Evolutionary conservation across 2,329 filamentous ascomycete species (phyloP).

Genomic region (Monosporascus sp.): DNA sequence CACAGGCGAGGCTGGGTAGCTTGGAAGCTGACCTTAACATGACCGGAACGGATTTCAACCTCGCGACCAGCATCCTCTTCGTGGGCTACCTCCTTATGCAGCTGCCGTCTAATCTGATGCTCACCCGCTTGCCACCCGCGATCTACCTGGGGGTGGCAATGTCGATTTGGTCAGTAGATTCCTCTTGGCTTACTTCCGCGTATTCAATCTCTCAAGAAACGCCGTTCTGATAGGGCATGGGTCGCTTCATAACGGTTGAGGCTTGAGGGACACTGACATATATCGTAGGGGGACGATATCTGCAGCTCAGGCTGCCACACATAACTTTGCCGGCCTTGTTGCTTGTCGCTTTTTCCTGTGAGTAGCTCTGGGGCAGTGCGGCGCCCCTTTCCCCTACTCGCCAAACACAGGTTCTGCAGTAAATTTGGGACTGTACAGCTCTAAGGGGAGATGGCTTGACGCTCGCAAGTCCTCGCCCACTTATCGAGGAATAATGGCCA

Average conservation of each 20-base stretch:
- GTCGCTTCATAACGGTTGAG: no score
- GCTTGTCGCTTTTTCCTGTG: constrained; percentile 39
- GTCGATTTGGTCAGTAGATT: constrained; percentile 20
- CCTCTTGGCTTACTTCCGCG: neutral
- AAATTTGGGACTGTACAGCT: neutral
- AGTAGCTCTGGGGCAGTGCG: no score
- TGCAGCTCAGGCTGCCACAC: constrained; percentile 41
- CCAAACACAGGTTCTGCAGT: neutral
- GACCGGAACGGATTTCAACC: constrained; percentile 52
- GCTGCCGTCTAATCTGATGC: constrained; percentile 53
- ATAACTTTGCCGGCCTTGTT: constrained; percentile 37
- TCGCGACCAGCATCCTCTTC: constrained; percentile 50
- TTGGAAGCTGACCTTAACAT: constrained; percentile 49
- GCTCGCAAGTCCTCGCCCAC: no score
- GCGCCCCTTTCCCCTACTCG: no score
- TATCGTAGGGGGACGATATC: constrained; percentile 21
- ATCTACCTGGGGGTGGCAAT: constrained; percentile 47
- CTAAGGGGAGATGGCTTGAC: neutral
- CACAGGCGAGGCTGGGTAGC: constrained; percentile 48
- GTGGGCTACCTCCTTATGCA: constrained; percentile 59
- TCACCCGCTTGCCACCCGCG: constrained; percentile 49
- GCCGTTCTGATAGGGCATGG: no score
- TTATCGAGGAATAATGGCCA: no score
- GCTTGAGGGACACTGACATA: neutral
- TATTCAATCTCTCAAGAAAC: no score